Base-by-base conservation (phyloP, 2,329 filamentous ascomycete species). In the Apiospora koreana region DNA sequence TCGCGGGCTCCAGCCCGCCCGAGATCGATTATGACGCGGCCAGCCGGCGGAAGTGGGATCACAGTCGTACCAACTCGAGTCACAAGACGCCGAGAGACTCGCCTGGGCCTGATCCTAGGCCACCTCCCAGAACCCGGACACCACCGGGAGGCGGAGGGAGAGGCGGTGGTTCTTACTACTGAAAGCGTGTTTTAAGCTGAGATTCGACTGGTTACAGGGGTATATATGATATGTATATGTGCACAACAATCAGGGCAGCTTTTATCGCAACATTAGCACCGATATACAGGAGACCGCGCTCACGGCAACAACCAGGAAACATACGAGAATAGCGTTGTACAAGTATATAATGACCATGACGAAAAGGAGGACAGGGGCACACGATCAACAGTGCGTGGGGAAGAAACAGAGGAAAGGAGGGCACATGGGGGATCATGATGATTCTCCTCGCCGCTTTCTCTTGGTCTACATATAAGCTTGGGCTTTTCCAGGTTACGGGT, bases 331-430 rank as follows among this genome's bases (percentile, higher is more conserved):
- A 62, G 54, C 28, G 54, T 38, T 62, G 54, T 62, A 62, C 54
- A 62, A 62, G 54, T 62, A 62, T n/a, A 62, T 62, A 62, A 62
- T 62, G 54, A 62, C 54, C 31, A 31, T 62, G 18, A 62, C 21
- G 54, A 54, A 28, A 31, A 58, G 7, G 23, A 58, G 28, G 16
- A 14, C n/a, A n/a, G 6, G 48, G 7, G 50, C 25, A 62, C 54
- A 62, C 23, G 54, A 62, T 38, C 54, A 38, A 14, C 18, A 62
- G 25, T 28, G 9, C 38, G 54, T 35, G 31, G 54, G 21, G 8
- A 35, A 14, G 21, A 31, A 28, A n/a, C 21, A 16, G 50, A 10
- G 16, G 28, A n/a, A n/a, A 31, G 31, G 5, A 38, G 10, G 31
- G 54, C 16, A 62, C 28, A 62, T n/a, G n/a, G 28, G 28, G 31